phyloP scores from a whole-genome alignment of 176 grass and related monocot genomes.

The Typha latifolia region DNA sequence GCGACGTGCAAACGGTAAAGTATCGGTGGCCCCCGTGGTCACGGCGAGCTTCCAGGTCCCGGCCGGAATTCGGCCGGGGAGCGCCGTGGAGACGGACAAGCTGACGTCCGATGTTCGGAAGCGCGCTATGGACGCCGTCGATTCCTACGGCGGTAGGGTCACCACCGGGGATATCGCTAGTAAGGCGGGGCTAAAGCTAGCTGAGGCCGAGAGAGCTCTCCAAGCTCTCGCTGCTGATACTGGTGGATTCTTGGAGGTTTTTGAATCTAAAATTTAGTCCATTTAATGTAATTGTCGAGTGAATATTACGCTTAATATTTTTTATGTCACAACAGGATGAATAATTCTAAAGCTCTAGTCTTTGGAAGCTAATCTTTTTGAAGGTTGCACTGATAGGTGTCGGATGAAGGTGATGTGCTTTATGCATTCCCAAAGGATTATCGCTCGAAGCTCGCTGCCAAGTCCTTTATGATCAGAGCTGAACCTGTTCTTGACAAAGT shows the following conservation, averaged over 20 bases:
- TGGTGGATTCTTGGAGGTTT: slow-evolving; percentile 90
- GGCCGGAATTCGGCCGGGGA: slow-evolving; percentile 42
- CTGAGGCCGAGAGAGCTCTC: slow-evolving; percentile 70
- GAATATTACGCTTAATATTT: too few relatives aligned
- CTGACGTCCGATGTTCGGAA: slow-evolving; percentile 74
- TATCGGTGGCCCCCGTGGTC: slow-evolving; percentile 12
- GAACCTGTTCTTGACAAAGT: slow-evolving; percentile 72
- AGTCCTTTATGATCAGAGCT: slow-evolving; percentile 76
- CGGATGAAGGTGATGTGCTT: slow-evolving; percentile 85
- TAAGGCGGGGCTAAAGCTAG: slow-evolving; percentile 62
- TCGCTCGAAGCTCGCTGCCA: slow-evolving; percentile 63
- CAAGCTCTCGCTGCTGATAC: slow-evolving; percentile 92
- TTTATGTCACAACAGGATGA: too few relatives aligned
- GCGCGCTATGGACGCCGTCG: slow-evolving; percentile 70
- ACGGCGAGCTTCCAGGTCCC: slow-evolving; percentile 40
- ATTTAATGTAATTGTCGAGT: too few relatives aligned
- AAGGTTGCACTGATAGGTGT: slow-evolving; percentile 51
- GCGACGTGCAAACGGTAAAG: slow-evolving; percentile 15
- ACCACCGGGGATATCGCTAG: slow-evolving; percentile 81
- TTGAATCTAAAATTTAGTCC: not conserved
- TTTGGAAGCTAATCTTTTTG: not conserved
- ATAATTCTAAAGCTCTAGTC: too few relatives aligned
- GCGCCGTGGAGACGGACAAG: slow-evolving; percentile 77
- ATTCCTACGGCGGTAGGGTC: slow-evolving; percentile 68
- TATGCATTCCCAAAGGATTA: slow-evolving; percentile 90